Percentiles rank a stretch among this genome's conserved stretches.
phyloP scores from a whole-genome alignment of 23 red algal genomes.

The Gracilaria gracilis region DNA sequence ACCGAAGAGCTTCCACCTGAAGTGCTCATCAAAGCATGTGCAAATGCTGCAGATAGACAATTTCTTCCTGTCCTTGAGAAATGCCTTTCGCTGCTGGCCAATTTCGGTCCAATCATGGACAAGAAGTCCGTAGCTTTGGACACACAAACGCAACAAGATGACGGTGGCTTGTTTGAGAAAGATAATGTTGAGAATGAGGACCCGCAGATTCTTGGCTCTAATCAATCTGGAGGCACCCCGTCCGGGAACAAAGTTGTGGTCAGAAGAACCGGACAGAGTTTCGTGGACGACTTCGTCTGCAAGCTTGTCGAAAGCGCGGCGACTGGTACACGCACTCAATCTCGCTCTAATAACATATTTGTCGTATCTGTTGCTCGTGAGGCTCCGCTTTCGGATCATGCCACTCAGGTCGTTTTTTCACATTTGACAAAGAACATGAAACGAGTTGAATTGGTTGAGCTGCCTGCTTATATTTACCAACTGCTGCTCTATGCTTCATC shows the following conservation, averaged over 20 bases:
- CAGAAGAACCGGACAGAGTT: constrained; percentile 59
- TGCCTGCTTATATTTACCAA: constrained; percentile 69
- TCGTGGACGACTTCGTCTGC: constrained; percentile 73
- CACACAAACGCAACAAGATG: constrained; percentile 34
- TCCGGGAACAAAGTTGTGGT: constrained; percentile 35
- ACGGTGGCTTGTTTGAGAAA: constrained; percentile 11
- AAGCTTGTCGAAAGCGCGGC: constrained; percentile 21
- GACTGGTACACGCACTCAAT: neutral
- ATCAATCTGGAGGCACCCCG: neutral
- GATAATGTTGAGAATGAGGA: constrained; percentile 32
- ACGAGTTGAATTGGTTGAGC: constrained; percentile 48
- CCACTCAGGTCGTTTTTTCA: constrained; percentile 19
- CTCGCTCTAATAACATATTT: constrained; percentile 57
- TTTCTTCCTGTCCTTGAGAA: constrained; percentile 47
- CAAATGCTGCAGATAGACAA: constrained; percentile 44
- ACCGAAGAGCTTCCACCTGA: constrained; percentile 31
- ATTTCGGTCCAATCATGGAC: constrained; percentile 44
- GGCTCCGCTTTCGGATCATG: constrained; percentile 57
- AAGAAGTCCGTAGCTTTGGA: constrained; percentile 20
- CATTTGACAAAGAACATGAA: constrained; percentile 40
- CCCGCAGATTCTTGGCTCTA: constrained; percentile 1
- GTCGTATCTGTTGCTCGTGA: constrained; percentile 65
- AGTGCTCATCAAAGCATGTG: constrained; percentile 54
- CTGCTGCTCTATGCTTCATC: constrained; percentile 61
- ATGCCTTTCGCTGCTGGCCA: constrained; percentile 41